Evolutionary conservation across 2,329 filamentous ascomycete species (phyloP).

Genomic region (Aspergillus bombycis): DNA sequence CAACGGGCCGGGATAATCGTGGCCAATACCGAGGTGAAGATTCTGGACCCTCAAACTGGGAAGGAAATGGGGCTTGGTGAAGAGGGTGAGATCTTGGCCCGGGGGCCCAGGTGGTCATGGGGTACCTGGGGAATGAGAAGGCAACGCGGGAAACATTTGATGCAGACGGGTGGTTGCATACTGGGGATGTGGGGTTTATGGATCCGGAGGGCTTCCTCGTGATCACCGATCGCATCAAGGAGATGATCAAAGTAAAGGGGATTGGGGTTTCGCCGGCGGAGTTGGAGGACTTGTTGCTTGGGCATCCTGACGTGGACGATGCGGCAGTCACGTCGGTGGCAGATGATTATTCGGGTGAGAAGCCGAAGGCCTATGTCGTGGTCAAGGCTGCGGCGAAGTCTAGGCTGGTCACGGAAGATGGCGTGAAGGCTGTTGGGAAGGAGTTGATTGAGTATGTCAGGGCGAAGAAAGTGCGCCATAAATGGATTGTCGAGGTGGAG

Average conservation of each 20-base stretch:
- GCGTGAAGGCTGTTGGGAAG: conserved; percentile 26
- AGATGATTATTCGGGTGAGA: conserved; percentile 52
- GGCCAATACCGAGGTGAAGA: neutral
- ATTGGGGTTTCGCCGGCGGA: conserved; percentile 61
- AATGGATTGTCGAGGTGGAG: conserved; percentile 43
- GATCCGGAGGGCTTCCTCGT: conserved; percentile 60
- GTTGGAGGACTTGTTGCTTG: conserved; percentile 64
- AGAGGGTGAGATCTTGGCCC: conserved; percentile 67
- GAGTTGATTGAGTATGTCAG: conserved; percentile 56
- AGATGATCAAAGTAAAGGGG: conserved; percentile 70
- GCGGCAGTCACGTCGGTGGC: conserved; percentile 51
- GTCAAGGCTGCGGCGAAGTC: conserved; percentile 33
- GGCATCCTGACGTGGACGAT: conserved; percentile 60
- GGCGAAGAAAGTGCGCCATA: conserved; percentile 64
- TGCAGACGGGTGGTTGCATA: conserved; percentile 58
- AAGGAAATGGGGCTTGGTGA: conserved; percentile 49
- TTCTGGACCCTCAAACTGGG: neutral
- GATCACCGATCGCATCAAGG: conserved; percentile 63
- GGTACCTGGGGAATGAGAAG: conserved; percentile 74
- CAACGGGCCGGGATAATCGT: neutral
- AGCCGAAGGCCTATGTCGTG: conserved; percentile 62
- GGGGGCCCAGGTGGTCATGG: conserved; percentile 71
- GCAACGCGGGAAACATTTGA: conserved; percentile 73
- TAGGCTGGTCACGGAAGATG: conserved; percentile 1
- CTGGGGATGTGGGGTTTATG: conserved; percentile 67